Conservation (phyloP, 1,284 basidiomycete species). For the Apiotrichum mycotoxinovorans region DNA sequence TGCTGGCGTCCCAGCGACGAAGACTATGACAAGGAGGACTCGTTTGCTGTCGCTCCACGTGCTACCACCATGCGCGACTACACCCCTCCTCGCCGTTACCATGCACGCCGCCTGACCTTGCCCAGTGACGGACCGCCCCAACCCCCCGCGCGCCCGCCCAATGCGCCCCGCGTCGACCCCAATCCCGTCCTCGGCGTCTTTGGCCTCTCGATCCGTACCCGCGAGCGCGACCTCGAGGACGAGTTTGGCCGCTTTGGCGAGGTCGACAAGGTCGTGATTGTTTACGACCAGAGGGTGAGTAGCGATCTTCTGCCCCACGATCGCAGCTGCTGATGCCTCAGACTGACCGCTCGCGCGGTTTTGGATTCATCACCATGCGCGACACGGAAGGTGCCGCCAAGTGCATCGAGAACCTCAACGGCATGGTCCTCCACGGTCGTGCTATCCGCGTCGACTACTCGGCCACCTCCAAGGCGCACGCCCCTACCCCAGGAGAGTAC, state of each 20-base stretch:
- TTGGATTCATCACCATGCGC: conserved; percentile 95
- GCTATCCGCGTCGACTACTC: conserved; percentile 96
- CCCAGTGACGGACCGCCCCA: conserved; percentile 6
- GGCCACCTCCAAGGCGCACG: conserved; percentile 86
- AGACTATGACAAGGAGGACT: not conserved
- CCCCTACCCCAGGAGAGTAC: conserved; percentile 95
- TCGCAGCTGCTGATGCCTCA: conserved; percentile 40
- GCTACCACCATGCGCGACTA: not conserved
- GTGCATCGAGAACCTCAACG: conserved; percentile 88
- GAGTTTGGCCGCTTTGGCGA: conserved; percentile 85
- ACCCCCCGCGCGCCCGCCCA: conserved; percentile 21
- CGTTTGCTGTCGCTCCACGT: not conserved
- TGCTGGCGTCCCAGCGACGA: not conserved
- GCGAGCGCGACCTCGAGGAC: conserved; percentile 88
- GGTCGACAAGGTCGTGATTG: conserved; percentile 94
- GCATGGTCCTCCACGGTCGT: conserved; percentile 88
- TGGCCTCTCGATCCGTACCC: conserved; percentile 89
- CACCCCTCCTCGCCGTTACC: not conserved
- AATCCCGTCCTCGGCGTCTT: conserved; percentile 92
- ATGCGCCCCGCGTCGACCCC: conserved; percentile 60
- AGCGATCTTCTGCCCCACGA: too few species aligned
- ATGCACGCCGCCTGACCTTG: not conserved
- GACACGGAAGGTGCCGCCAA: conserved; percentile 77
- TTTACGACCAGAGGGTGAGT: conserved; percentile 95
- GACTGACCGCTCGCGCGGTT: conserved; percentile 94